phyloP scores from a whole-genome alignment of 495 filamentous ascomycete species.

The Penicillium malachiteum region DNA sequence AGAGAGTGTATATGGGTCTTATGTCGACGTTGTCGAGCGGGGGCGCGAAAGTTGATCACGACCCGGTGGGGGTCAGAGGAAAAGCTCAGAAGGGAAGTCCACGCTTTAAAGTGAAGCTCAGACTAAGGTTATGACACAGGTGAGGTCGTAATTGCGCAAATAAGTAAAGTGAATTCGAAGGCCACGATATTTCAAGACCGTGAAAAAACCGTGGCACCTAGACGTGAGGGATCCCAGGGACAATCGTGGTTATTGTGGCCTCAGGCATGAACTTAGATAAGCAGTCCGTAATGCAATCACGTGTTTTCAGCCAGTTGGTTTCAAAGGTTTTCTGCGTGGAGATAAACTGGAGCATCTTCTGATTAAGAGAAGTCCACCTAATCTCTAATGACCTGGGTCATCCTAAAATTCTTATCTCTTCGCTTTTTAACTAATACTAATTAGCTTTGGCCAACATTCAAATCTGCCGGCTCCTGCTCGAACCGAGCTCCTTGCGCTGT shows the following conservation, averaged over 20 bases:
- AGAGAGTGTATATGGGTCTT: constrained; percentile 5
- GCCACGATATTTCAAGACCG: constrained; percentile 2
- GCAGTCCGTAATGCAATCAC: not conserved
- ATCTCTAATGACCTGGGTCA: not conserved
- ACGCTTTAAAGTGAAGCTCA: not conserved
- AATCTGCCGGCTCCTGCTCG: not conserved
- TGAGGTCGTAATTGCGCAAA: not conserved
- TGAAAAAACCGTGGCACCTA: constrained; percentile 2
- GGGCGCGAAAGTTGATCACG: constrained; percentile 14
- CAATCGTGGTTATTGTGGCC: constrained; percentile 13
- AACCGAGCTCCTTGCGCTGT: constrained; percentile 3
- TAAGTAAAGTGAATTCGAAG: not conserved
- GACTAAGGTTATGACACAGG: not conserved
- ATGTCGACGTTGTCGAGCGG: constrained; percentile 14
- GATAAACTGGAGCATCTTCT: no score
- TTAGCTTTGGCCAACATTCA: not conserved
- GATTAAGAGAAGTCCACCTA: no score
- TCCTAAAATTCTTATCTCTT: not conserved
- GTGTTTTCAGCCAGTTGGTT: not conserved
- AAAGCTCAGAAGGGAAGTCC: constrained; percentile 15
- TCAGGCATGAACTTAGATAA: constrained; percentile 23
- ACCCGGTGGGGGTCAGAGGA: constrained; percentile 23
- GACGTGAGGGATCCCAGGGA: not conserved
- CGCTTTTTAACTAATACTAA: not conserved
- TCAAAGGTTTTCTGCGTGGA: no score